Conservation (phyloP, 2,329 filamentous ascomycete species). For the Fusarium multiceps region DNA sequence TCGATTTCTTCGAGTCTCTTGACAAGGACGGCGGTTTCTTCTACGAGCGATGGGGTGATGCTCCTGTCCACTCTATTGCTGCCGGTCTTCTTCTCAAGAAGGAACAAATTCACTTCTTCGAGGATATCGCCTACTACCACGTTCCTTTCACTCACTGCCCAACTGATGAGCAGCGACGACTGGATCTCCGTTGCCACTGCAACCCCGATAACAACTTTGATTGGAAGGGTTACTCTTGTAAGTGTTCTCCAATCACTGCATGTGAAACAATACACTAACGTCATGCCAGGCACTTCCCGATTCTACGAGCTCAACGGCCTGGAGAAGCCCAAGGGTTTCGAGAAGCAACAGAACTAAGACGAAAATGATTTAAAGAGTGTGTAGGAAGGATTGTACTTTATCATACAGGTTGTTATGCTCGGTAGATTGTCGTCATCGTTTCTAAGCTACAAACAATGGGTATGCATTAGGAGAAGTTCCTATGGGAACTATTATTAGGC, state of each 20-base stretch:
- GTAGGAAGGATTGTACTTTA: conserved; percentile 36
- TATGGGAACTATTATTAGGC: conserved; percentile 41
- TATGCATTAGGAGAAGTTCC: conserved; percentile 38
- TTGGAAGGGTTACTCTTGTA: conserved; percentile 98
- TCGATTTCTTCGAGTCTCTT: conserved; percentile 89
- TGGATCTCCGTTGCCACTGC: conserved; percentile 92
- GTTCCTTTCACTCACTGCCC: conserved; percentile 98
- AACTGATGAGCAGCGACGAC: conserved; percentile 83
- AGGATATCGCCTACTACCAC: conserved; percentile 98
- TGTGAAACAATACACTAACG: conserved; percentile 15
- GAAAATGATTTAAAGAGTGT: not conserved
- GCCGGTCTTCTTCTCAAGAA: conserved; percentile 88
- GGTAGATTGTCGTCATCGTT: conserved; percentile 35
- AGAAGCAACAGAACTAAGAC: conserved; percentile 68
- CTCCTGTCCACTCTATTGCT: conserved; percentile 97
- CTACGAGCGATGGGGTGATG: conserved; percentile 98
- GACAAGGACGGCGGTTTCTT: conserved; percentile 97
- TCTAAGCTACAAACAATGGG: conserved; percentile 37
- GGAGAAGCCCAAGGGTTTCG: conserved; percentile 86
- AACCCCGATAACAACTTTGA: conserved; percentile 98
- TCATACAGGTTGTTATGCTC: conserved; percentile 42
- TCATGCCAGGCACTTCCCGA: conserved; percentile 69
- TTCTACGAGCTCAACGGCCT: conserved; percentile 87
- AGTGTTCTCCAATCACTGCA: conserved; percentile 49
- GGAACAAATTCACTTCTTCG: conserved; percentile 97